Percentiles rank a stretch among this genome's conserved stretches.
These are phyloP conservation scores for Solidago caesia DNA, from an alignment of 129 eudicot species.

Conservation along the genomic window DNA sequence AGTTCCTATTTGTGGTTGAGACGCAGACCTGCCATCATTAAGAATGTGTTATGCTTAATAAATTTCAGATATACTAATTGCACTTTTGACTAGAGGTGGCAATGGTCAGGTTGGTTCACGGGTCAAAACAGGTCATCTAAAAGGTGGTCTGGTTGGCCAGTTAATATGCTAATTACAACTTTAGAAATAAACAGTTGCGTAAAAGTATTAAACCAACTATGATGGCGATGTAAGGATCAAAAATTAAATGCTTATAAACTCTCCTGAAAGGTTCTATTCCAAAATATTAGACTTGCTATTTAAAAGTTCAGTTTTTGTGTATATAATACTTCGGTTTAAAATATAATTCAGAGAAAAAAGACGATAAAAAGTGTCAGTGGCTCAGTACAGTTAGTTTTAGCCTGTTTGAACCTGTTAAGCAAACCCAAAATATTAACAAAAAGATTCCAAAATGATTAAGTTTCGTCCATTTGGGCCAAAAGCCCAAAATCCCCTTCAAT, in stretches of 20 bases:
- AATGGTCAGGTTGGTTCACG: not conserved
- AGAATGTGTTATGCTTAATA: conserved; percentile 2
- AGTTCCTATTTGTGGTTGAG: conserved; percentile 94
- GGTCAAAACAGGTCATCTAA: conserved; percentile 2
- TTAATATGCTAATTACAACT: not conserved
- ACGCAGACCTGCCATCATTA: conserved; percentile 80
- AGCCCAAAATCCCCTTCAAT: not conserved
- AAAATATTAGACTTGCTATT: not conserved
- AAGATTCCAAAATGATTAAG: not conserved
- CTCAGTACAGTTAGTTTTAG: not conserved
- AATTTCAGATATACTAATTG: not conserved
- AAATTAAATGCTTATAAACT: not conserved
- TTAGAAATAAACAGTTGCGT: not conserved
- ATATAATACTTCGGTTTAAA: too few species aligned
- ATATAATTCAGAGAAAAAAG: not conserved
- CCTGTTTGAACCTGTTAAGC: not conserved
- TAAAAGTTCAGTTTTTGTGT: not conserved
- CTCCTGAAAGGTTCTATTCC: not conserved
- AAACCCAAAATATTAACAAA: not conserved
- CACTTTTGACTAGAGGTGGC: not conserved
- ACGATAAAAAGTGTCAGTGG: not conserved
- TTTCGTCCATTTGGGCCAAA: not conserved
- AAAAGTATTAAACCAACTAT: not conserved
- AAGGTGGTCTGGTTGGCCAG: not conserved
- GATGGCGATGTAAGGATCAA: not conserved